Evolutionary conservation across 2,329 filamentous ascomycete genomes (phyloP), one percentile per base, ranked within the genome.

Genomic region (Aspergillus brasiliensis): DNA sequence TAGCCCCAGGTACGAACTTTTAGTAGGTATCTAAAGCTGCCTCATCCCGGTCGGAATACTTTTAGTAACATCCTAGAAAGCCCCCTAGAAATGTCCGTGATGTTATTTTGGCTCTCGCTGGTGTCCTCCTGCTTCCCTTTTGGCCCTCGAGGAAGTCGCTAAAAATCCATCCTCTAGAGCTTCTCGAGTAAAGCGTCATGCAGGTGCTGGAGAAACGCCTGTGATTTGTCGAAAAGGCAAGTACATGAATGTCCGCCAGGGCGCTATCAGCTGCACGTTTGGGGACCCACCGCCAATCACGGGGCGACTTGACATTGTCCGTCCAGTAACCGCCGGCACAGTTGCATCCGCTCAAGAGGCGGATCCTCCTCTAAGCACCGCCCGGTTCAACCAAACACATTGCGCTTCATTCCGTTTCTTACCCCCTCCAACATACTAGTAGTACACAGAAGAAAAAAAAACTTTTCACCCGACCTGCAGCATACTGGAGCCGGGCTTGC

Each of bases 261-360:
- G 57, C 65, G 62, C 66, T 65, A 69, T 69, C 67, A 63, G 61
- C 67, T 69, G 67, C 67, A 66, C 65, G 60, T 57, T 64, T 59
- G 17, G 49, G 25, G 54, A 40, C 58, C 44, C 42, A 56, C 47
- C 27, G 31, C 61, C 63, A 65, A 65, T 63, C 59, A 62, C 5
- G 44, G 31, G n/a, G 19, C n/a, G 58, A 42, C 51, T 23, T 55
- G 58, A 54, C 25, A 57, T 25, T n/a, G 48, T 38, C 48, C 25
- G 51, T 59, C 57, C 57, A 53, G 49, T 55, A 51, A 51, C 59
- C 59, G 56, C 59, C 49, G 59, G 28, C 51, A 51, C 56, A 56
- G 48, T 60, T 54, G 51, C 57, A 59, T 59, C 57, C 37, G 38
- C 52, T n/a, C 21, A 49, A 55, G 31, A 52, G 38, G 49, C 42